Evolutionary conservation across 192 early-diverging fungal species (phyloP), one percentile per base, ranked within the genome.

Genomic region (Haplosporangium gracile): DNA sequence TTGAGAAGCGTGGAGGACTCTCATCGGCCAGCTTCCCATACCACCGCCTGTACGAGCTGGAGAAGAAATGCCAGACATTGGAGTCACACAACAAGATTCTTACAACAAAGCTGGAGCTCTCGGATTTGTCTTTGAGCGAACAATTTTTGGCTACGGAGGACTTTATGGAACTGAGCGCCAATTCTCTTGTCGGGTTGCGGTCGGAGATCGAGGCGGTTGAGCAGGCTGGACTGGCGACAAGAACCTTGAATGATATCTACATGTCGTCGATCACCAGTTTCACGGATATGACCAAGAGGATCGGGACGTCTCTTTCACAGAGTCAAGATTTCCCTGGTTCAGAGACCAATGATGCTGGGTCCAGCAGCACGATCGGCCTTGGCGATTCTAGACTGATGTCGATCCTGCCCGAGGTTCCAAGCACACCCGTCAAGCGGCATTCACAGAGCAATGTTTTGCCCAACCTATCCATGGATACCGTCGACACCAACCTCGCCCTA

Each of bases 61-160:
- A 85, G 74, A 85, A 85, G 72, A 85, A 85, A 42, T 85, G 77
- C 38, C 82, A 85, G 39, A 74, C 72, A 26, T 47, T 85, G 18
- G 68, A 85, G 40, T 85, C 82, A 13, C 82, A 85, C 69, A 85
- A 85, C 82, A 79, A 75, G 16, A 85, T 85, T 39, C 74, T 85
- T 3, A 85, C 82, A 8, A 79, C 76, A 11, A 85, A 85, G 42
- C 43, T 85, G 2, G 74, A 75, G 43, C 32, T 85, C 13, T 79
- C 77, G 22, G 82, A 85, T 42, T 55, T 72, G 40, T 79, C 82
- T 1, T 55, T 85, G 39, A 70, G 73, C 13, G 82, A 85, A 4
- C 82, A 85, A 68, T 85, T 85, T 76, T 15, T 71, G 32, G 82
- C 82, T 7, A 85, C 82, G 34, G 77, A 85, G 4, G 78, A 85